A percentile compares a stretch with the other conserved stretches of the same genome.
These are phyloP conservation scores for Beauveria sp. DNA, from an alignment of 2,329 filamentous ascomycete genomes.

Conservation along the genomic window DNA sequence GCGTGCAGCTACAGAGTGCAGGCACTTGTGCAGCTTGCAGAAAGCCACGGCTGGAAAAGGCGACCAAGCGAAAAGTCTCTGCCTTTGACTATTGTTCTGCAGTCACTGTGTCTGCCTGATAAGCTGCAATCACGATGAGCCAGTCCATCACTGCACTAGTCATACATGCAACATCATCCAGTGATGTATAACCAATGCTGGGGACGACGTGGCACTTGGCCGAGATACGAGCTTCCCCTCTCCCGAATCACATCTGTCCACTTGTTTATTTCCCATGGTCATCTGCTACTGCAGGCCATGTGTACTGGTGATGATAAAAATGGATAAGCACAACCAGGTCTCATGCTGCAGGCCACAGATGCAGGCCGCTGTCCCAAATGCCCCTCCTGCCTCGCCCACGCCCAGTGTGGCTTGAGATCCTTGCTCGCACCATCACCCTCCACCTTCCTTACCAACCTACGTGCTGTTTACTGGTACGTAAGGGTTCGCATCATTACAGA, in stretches of 20 bases:
- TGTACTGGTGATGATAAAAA: not conserved
- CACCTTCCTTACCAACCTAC: not conserved
- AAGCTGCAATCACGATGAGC: not conserved
- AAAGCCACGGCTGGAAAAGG: constrained; percentile 8
- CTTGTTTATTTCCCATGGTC: not conserved
- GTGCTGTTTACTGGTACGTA: constrained; percentile 5
- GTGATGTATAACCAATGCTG: constrained; percentile 4
- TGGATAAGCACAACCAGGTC: constrained; percentile 2
- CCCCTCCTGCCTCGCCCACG: not conserved
- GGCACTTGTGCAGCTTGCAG: constrained; percentile 3
- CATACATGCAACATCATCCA: not conserved
- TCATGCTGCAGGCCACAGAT: constrained; percentile 10
- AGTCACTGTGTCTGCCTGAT: not conserved
- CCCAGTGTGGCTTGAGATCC: constrained; percentile 6
- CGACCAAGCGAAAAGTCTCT: not conserved
- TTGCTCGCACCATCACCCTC: constrained; percentile 3
- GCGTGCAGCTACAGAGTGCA: constrained; percentile 5
- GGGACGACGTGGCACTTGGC: not conserved
- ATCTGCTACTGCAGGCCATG: constrained; percentile 4
- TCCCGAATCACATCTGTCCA: not conserved
- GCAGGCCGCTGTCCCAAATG: not conserved
- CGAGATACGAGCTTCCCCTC: constrained; percentile 2
- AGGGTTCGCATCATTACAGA: constrained; percentile 4
- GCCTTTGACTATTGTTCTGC: not conserved
- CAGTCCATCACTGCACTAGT: not conserved